A percentile compares a stretch with the other conserved stretches of the same genome.
Conservation (phyloP, 164 flowering plant species). For the Malania oleifera region DNA sequence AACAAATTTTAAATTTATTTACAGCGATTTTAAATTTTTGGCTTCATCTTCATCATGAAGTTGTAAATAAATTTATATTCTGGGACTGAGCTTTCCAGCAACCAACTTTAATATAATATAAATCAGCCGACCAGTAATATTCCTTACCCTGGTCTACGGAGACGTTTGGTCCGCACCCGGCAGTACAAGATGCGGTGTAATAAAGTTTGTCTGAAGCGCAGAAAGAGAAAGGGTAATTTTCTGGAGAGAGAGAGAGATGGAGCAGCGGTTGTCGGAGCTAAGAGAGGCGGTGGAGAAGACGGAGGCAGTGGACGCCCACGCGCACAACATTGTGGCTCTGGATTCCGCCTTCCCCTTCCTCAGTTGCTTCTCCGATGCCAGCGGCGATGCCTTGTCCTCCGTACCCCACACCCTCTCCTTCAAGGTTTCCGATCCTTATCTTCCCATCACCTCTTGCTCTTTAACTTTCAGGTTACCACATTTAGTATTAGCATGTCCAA, state of each 20-base stretch:
- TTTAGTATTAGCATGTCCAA: no score
- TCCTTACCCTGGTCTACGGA: no score
- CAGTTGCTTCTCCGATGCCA: slow-evolving; percentile 68
- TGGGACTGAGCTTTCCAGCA: no score
- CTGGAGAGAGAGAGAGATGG: slow-evolving; percentile 20
- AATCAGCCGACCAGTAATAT: no score
- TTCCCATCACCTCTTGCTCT: background rate
- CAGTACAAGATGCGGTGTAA: no score
- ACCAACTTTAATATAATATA: no score
- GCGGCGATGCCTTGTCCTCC: slow-evolving; percentile 55
- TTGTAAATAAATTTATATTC: no score
- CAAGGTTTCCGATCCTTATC: slow-evolving; percentile 42
- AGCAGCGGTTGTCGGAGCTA: slow-evolving; percentile 42
- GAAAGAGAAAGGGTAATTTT: slow-evolving; percentile 1
- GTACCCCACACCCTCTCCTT: slow-evolving; percentile 67
- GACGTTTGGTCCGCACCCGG: no score
- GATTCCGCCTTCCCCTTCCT: slow-evolving; percentile 65
- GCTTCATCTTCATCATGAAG: no score
- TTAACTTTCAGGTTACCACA: background rate
- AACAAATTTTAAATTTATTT: no score
- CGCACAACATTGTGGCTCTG: slow-evolving; percentile 68
- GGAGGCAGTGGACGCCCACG: slow-evolving; percentile 74
- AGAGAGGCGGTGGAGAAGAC: slow-evolving; percentile 49
- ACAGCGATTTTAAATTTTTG: no score
- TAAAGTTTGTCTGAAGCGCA: no score